These are phyloP conservation scores for Priceomyces melissophilus DNA, from an alignment of 805 yeast genomes.

Conservation along the genomic window DNA sequence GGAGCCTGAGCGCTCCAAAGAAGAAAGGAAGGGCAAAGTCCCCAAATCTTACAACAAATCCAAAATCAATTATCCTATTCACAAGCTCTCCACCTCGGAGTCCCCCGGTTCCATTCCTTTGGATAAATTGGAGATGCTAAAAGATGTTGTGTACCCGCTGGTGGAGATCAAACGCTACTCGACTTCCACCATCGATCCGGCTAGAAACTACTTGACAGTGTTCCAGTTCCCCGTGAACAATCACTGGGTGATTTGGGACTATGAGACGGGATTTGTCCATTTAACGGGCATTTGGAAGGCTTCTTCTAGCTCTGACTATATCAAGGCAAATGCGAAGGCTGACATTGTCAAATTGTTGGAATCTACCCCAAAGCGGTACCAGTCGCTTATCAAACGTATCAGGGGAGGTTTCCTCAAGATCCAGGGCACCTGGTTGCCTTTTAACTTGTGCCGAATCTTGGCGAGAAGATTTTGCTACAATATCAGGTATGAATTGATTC, in stretches of 20 bases:
- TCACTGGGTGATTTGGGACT: constrained; percentile 84
- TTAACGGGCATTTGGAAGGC: constrained; percentile 86
- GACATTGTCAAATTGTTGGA: constrained; percentile 73
- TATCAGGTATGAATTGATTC: constrained; percentile 71
- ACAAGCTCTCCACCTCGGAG: constrained; percentile 4
- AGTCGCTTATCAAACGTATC: constrained; percentile 62
- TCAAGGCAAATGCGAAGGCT: constrained; percentile 46
- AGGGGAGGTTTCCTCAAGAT: constrained; percentile 90
- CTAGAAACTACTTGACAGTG: constrained; percentile 61
- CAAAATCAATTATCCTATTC: constrained; percentile 12
- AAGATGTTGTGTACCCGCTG: constrained; percentile 12
- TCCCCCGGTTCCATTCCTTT: constrained; percentile 4
- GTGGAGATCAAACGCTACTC: constrained; percentile 54
- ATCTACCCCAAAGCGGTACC: constrained; percentile 57
- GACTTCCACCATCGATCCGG: constrained; percentile 63
- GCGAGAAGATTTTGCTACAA: constrained; percentile 76
- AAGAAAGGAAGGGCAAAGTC: neutral
- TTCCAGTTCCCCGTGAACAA: constrained; percentile 66
- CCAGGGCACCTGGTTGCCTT: constrained; percentile 93
- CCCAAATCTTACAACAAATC: neutral
- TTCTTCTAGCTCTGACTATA: constrained; percentile 18
- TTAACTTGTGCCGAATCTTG: constrained; percentile 57
- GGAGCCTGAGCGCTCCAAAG: constrained; percentile 1
- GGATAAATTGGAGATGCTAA: constrained; percentile 5
- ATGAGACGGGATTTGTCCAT: constrained; percentile 79